These are phyloP conservation scores for Tricholoma furcatifolium DNA, from an alignment of 768 basidiomycete genomes.

Conservation along the genomic window DNA sequence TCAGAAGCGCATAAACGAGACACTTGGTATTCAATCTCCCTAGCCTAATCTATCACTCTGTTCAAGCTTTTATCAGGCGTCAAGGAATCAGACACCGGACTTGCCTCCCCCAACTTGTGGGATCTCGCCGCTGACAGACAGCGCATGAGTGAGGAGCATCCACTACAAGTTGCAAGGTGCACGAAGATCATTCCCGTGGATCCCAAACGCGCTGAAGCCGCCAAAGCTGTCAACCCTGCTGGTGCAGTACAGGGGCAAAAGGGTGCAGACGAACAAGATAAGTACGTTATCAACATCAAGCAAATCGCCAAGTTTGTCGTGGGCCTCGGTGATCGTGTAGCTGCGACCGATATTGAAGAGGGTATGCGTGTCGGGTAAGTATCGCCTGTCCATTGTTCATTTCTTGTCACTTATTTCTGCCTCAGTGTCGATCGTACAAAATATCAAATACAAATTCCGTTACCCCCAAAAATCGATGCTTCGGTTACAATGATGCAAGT, in stretches of 20 bases:
- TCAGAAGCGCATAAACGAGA: slow-evolving; percentile 97
- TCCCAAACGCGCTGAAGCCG: slow-evolving; percentile 70
- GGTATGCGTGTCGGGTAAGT: slow-evolving; percentile 99
- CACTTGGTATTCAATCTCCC: slow-evolving; percentile 65
- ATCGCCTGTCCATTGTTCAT: not conserved
- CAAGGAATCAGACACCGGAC: slow-evolving; percentile 97
- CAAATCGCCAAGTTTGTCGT: slow-evolving; percentile 99
- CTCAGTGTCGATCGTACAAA: slow-evolving; percentile 89
- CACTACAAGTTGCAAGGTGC: slow-evolving; percentile 95
- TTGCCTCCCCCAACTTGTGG: slow-evolving; percentile 97
- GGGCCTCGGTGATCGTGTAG: slow-evolving; percentile 92
- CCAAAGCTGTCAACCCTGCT: slow-evolving; percentile 73
- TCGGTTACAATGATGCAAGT: slow-evolving; percentile 99
- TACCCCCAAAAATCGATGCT: slow-evolving; percentile 98
- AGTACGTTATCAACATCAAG: slow-evolving; percentile 99
- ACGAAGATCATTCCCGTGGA: slow-evolving; percentile 96
- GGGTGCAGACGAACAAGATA: slow-evolving; percentile 98
- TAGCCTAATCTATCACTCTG: not conserved
- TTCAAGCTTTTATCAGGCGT: slow-evolving; percentile 53
- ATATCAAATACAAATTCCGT: slow-evolving; percentile 98
- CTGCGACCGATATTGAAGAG: slow-evolving; percentile 98
- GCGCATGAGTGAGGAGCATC: slow-evolving; percentile 89
- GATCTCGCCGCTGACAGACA: slow-evolving; percentile 92
- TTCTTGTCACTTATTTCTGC: slow-evolving; percentile 7
- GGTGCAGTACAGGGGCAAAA: slow-evolving; percentile 86